Base-by-base conservation (phyloP, 176 grass and related monocot genomes). In the Olyra latifolia region DNA sequence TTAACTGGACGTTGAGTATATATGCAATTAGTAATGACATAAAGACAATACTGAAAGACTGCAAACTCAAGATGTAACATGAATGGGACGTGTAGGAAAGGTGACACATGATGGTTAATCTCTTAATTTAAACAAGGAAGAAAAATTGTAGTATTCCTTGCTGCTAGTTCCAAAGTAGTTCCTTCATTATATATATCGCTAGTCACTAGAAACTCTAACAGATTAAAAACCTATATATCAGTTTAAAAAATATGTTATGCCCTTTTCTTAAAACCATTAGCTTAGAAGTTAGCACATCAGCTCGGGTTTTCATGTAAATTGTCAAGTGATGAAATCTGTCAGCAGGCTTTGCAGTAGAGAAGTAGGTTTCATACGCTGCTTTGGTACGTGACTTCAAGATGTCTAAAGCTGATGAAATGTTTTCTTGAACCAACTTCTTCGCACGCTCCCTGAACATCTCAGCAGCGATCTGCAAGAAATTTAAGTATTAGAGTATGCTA, bases 401-500 rank as follows among this genome's bases (percentile, higher is more conserved):
- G 48, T 70, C 76, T 74, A 99, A 81, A 50, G 92, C 92, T 58
- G 77, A 64, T 61, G 92, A 81, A 82, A 93, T 89, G 62, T 99
- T 93, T 88, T 93, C 90, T 95, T 99, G 84, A 76, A 93, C 66
- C 76, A 99, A 87, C 41, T 90, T 89, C 83, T 91, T 93, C 40
- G 67, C 86, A 56, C 86, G 88, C 24, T 95, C 96, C 80, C 62
- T 93, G 45, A 99, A 95, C 96, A 99, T 91, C 56, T 99, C 96
- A 81, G 80, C 35, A 84, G 96, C 90, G 67, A 93, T 86, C 96
- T 99, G 90, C 48, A 83, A 75, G 25, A 82, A 80, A 85, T 42
- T 29, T 43, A 78, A 75, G 87, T 57, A 22, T 88, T 68, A 74
- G n/a, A 12, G 53, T 24, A 71, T 27, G n/a, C 12, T 65, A 61